These are phyloP conservation scores for Fusarium torulosum DNA, from an alignment of 2,329 filamentous ascomycete genomes.

Conservation along the genomic window DNA sequence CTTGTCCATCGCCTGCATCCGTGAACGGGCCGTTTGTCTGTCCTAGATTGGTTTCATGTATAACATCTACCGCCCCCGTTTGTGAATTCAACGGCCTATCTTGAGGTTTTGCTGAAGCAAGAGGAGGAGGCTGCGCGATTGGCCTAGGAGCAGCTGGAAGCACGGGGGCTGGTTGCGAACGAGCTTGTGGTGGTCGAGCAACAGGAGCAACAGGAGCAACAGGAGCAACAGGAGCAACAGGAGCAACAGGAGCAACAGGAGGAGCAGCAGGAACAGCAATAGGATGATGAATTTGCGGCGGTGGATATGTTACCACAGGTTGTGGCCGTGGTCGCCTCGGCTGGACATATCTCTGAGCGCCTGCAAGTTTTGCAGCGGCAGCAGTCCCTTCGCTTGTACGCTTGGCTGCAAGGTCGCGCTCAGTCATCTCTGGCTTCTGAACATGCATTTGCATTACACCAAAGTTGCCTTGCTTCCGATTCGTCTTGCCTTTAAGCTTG, in stretches of 20 bases:
- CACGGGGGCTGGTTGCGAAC: conserved; percentile 4
- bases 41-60: neutral
- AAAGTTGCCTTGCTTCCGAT: conserved; percentile 70
- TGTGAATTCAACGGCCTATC: neutral
- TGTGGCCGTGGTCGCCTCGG: conserved; percentile 59
- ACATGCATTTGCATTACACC: conserved; percentile 73
- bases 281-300: neutral
- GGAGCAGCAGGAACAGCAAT: conserved; percentile 1
- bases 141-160: conserved; percentile 6
- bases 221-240: neutral
- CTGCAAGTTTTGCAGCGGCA: conserved; percentile 68
- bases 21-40: conserved; percentile 19
- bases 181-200: conserved; percentile 1
- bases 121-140: conserved; percentile 8
- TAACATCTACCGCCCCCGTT: neutral
- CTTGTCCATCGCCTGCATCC: neutral
- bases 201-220: neutral
- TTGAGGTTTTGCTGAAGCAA: neutral
- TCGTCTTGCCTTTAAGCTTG: conserved; percentile 71
- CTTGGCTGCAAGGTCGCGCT: conserved; percentile 68
- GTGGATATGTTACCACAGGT: conserved; percentile 37
- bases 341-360: conserved; percentile 66
- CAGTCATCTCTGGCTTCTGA: conserved; percentile 59
- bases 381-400: conserved; percentile 72
- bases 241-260: neutral